Conservation (phyloP, 805 yeast species). For the Pichia scutulata region DNA sequence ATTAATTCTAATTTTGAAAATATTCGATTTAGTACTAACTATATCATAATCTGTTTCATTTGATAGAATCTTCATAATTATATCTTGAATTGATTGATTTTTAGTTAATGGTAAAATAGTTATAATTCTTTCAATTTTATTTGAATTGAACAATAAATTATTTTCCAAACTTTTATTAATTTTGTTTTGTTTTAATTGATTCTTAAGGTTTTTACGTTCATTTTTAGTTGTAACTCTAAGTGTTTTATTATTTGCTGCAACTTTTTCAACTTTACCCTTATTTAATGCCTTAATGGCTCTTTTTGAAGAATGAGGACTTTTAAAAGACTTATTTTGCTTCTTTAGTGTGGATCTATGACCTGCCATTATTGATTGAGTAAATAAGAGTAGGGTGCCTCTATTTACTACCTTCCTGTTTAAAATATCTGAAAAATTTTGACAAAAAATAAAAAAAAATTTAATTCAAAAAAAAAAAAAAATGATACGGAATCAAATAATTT, state of each 20-base stretch:
- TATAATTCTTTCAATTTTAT: slow-evolving; percentile 76
- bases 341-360: slow-evolving; percentile 83
- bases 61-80: slow-evolving; percentile 43
- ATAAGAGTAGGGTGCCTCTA: background rate
- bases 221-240: slow-evolving; percentile 35
- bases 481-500: too few relatives aligned
- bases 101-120: slow-evolving; percentile 72
- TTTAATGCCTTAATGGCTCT: slow-evolving; percentile 71
- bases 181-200: slow-evolving; percentile 71
- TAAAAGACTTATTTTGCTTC: slow-evolving; percentile 82
- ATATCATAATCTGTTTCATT: slow-evolving; percentile 27
- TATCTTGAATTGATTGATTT: slow-evolving; percentile 53
- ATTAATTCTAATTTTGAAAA: slow-evolving; percentile 43
- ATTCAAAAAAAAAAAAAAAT: background rate
- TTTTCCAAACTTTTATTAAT: slow-evolving; percentile 49
- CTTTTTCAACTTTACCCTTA: slow-evolving; percentile 84
- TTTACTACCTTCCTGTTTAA: background rate
- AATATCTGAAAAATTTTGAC: background rate
- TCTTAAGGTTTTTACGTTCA: slow-evolving; percentile 72
- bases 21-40: slow-evolving; percentile 33
- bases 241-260: slow-evolving; percentile 30
- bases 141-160: slow-evolving; percentile 56
- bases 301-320: slow-evolving; percentile 85
- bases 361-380: slow-evolving; percentile 37
- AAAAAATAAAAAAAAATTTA: background rate